These are phyloP conservation scores for Pichia ethanolica DNA, from an alignment of 805 yeast genomes.

Conservation along the genomic window DNA sequence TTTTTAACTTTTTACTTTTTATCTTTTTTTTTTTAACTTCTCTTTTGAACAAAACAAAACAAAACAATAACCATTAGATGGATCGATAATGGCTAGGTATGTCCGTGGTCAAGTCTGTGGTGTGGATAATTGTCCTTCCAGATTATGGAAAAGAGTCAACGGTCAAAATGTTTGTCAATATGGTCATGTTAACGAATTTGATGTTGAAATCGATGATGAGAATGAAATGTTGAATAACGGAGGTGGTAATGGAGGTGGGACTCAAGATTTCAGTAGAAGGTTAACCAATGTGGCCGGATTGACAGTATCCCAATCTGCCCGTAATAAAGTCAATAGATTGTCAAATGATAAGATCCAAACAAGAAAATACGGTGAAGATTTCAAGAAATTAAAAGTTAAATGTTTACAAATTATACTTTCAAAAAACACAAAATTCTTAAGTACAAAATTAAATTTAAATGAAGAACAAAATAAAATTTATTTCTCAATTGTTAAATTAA, in stretches of 20 bases:
- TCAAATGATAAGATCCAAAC: conserved; percentile 7
- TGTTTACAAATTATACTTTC: conserved; percentile 35
- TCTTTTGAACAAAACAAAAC: too few species aligned
- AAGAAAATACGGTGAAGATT: conserved; percentile 21
- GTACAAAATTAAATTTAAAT: conserved; percentile 21
- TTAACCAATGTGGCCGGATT: conserved; percentile 40
- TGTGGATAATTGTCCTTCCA: conserved; percentile 78
- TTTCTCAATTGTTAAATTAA: conserved; percentile 26
- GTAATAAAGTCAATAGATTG: conserved; percentile 10
- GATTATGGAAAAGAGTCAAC: conserved; percentile 60
- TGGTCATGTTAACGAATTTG: conserved; percentile 85
- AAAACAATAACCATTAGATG: too few species aligned
- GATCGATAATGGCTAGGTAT: conserved; percentile 11
- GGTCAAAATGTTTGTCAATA: conserved; percentile 82
- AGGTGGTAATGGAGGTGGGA: conserved; percentile 46
- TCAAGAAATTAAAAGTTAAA: conserved; percentile 12
- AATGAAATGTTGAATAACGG: conserved; percentile 54
- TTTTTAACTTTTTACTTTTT: too few species aligned
- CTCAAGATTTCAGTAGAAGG: conserved; percentile 43
- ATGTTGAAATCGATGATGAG: conserved; percentile 72
- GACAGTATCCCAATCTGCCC: conserved; percentile 18
- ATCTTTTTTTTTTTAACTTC: too few species aligned
- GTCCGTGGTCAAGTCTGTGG: conserved; percentile 82
- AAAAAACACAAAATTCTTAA: conserved; percentile 38
- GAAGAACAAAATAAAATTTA: conserved; percentile 9